Evolutionary conservation across 78 protist genomes (phyloP), one percentile per base, ranked within the genome.

Genomic region (Pelomyxa schiedti): DNA sequence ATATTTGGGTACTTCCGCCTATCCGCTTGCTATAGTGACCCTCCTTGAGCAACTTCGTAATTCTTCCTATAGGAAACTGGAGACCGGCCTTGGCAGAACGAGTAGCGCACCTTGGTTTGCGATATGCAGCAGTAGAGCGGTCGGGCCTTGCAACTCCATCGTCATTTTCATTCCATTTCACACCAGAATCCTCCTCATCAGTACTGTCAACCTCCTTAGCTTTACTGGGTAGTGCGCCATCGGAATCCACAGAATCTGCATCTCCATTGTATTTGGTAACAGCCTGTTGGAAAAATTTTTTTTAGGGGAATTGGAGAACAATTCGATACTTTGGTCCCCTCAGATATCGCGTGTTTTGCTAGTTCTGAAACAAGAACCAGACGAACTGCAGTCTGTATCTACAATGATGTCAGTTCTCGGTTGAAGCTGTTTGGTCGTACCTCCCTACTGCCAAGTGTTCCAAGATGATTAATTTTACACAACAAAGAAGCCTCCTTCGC

Each of bases 1-100:
- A 95, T 29, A 96, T 97, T 41, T 83, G 84, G 37, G 88, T 83
- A 24, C 58, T 76, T 2, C 78, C 32, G 58, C 32, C 58, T 16
- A 16, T 47, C 58, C 58, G 16, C 32, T 16, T 16, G 58, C 16
- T 16, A 16, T 47, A 16, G 58, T 16, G 58, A 47, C 32, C 58
- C 58, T 16, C 32, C 58, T 16, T 16, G 58, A 24, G 58, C 58
- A 16, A 47, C 58, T 16, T 16, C 58, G 16, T 16, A 16, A 47
- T 16, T 16, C 32, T 16, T 47, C 58, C 32, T 16, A 47, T 16
- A 47, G 95, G 93, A 92, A 92, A 90, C 74, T 76, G 79, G 22
- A 92, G 89, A 22, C 87, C 87, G 0, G 95, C 95, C 24, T 75
- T 47, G 32, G 58, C 58, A 16, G 32, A 24, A 16, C 58, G 16